Evolutionary conservation across 805 yeast species (phyloP).

Genomic region (Saturnispora galanensis): DNA sequence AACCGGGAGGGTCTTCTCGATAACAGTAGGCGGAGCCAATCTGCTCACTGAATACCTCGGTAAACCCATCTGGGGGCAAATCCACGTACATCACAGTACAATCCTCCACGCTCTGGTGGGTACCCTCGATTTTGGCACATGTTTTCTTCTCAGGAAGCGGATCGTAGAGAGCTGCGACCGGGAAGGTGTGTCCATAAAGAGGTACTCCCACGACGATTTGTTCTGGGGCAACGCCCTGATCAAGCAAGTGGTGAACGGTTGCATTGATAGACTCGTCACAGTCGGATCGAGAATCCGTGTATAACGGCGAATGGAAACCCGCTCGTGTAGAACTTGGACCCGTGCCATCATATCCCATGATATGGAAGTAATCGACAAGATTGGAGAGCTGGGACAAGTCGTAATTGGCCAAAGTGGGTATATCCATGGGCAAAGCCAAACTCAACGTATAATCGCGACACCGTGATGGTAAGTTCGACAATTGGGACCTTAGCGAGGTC

Average conservation of each 20-base stretch:
- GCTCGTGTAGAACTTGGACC: constrained; percentile 65
- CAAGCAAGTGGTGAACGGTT: constrained; percentile 36
- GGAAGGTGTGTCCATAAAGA: constrained; percentile 50
- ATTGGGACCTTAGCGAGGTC: constrained; percentile 9
- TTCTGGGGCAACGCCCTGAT: not conserved
- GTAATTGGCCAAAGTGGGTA: constrained; percentile 34
- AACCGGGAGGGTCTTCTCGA: constrained; percentile 26
- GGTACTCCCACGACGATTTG: constrained; percentile 80
- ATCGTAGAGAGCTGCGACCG: constrained; percentile 9
- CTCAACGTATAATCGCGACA: constrained; percentile 33
- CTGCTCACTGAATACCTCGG: constrained; percentile 42
- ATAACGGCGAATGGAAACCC: constrained; percentile 65
- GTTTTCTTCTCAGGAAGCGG: constrained; percentile 7
- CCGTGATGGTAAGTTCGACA: constrained; percentile 24
- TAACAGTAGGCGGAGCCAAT: constrained; percentile 49
- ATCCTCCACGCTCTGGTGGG: constrained; percentile 10
- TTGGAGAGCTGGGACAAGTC: constrained; percentile 45
- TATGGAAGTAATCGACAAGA: constrained; percentile 60
- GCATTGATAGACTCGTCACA: constrained; percentile 18
- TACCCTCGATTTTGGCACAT: constrained; percentile 16
- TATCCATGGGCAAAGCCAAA: constrained; percentile 68
- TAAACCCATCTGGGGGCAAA: constrained; percentile 20
- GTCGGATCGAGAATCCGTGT: constrained; percentile 13
- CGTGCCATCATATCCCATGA: constrained; percentile 85
- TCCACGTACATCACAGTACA: constrained; percentile 18